Percentiles rank a stretch among this genome's conserved stretches.
phyloP scores from a whole-genome alignment of 176 grass and related monocot species.

The Bonia amplexicaulis region DNA sequence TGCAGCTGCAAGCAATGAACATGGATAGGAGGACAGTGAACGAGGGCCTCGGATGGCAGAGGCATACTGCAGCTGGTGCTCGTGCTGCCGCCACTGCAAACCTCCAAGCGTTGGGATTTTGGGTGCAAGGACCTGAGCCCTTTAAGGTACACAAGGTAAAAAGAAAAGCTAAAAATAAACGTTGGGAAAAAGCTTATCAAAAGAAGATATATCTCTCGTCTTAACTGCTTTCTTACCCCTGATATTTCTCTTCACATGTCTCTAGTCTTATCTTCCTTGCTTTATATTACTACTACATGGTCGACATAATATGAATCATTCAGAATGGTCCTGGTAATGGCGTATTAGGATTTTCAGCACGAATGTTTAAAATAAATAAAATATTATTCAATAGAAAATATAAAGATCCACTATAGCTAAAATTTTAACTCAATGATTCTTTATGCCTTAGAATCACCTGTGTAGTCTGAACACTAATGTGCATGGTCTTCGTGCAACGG shows the following conservation, averaged over 20 bases:
- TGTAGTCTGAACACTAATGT: too few species aligned
- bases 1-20: conserved; percentile 46
- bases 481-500: too few species aligned
- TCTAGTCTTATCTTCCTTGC: conserved; percentile 33
- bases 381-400: too few species aligned
- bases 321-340: not conserved
- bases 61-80: conserved; percentile 24
- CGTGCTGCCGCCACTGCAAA: conserved; percentile 34
- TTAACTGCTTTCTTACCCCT: conserved; percentile 42
- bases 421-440: too few species aligned
- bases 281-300: conserved; percentile 1
- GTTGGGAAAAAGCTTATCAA: conserved; percentile 21
- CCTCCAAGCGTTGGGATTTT: conserved; percentile 44
- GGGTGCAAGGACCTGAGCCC: conserved; percentile 51
- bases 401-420: too few species aligned
- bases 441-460: too few species aligned
- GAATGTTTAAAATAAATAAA: too few species aligned
- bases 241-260: conserved; percentile 47
- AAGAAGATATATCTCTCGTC: conserved; percentile 48
- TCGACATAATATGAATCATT: not conserved
- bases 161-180: conserved; percentile 30
- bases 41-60: conserved; percentile 44
- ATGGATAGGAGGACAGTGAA: conserved; percentile 48
- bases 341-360: too few species aligned
- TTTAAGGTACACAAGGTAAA: conserved; percentile 65